phyloP scores from a whole-genome alignment of 1,139 yeast genomes.

The Scheffersomyces segobiensis region DNA sequence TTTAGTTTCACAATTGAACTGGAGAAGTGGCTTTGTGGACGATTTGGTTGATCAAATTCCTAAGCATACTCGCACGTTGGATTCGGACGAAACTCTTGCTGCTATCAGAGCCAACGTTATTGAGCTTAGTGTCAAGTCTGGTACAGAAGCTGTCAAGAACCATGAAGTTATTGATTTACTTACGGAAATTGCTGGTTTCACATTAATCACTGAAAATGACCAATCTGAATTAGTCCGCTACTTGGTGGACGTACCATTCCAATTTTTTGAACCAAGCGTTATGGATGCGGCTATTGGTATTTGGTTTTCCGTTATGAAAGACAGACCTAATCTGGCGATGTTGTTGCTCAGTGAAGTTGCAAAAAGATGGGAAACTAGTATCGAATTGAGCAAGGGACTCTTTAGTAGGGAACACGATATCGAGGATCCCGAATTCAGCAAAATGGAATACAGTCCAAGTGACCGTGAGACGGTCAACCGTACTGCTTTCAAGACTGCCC shows the following conservation, averaged over 20 bases:
- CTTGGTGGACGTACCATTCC: conserved; percentile 72
- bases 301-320: conserved; percentile 83
- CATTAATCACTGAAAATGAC: conserved; percentile 45
- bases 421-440: conserved; percentile 60
- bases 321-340: conserved; percentile 55
- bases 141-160: conserved; percentile 9
- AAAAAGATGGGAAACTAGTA: conserved; percentile 66
- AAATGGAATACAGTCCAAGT: conserved; percentile 91
- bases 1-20: conserved; percentile 74
- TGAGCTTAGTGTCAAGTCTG: conserved; percentile 5
- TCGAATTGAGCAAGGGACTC: conserved; percentile 61
- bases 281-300: conserved; percentile 70
- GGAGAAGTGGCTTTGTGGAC: conserved; percentile 59
- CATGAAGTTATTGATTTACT: conserved; percentile 44
- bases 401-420: conserved; percentile 63
- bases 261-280: conserved; percentile 56
- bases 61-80: conserved; percentile 27
- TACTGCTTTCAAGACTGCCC: conserved; percentile 47
- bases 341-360: conserved; percentile 70
- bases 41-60: conserved; percentile 41
- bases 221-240: conserved; percentile 56
- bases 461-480: conserved; percentile 61
- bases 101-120: conserved; percentile 20
- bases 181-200: conserved; percentile 50
- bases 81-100: conserved; percentile 28